Evolutionary conservation across 768 basidiomycete species (phyloP).

Genomic region (Boletus rubroflammeus): DNA sequence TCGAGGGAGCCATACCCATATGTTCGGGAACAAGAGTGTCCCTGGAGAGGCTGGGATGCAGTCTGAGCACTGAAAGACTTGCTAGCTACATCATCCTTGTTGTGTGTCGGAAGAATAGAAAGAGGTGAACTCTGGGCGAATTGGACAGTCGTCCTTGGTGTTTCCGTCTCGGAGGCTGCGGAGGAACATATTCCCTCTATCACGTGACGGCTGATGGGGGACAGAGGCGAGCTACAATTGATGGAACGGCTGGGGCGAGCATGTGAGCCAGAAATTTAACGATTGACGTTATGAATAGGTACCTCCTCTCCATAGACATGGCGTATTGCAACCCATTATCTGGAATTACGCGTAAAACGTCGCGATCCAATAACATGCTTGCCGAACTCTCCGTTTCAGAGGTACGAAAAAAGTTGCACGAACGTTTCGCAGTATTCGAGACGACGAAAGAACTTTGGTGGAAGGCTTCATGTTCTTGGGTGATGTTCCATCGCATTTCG

Average conservation of each 20-base stretch:
- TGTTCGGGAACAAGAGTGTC: not conserved
- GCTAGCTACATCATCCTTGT: not conserved
- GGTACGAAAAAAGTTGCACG: not conserved
- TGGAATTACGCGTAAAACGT: slow-evolving; percentile 20
- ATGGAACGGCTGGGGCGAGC: not conserved
- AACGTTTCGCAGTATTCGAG: slow-evolving; percentile 6
- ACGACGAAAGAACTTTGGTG: slow-evolving; percentile 21
- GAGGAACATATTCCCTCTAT: slow-evolving; percentile 16
- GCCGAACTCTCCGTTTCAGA: not conserved
- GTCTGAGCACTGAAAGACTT: not conserved
- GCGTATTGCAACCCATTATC: not conserved
- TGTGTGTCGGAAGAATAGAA: not conserved
- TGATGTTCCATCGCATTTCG: slow-evolving; percentile 24
- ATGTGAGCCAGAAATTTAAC: not conserved
- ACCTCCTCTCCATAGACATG: slow-evolving; percentile 7
- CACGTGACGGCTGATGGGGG: slow-evolving; percentile 16
- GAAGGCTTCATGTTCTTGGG: not conserved
- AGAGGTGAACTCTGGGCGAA: not conserved
- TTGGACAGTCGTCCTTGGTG: not conserved
- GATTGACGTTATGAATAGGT: not conserved
- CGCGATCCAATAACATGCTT: slow-evolving; percentile 11
- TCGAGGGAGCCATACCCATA: not conserved
- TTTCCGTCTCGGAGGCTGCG: not conserved
- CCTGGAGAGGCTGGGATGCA: not conserved
- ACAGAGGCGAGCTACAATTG: slow-evolving; percentile 11